Conservation (phyloP, 169 alveolate genomes). For the Cryptosporidium meleagridis region DNA sequence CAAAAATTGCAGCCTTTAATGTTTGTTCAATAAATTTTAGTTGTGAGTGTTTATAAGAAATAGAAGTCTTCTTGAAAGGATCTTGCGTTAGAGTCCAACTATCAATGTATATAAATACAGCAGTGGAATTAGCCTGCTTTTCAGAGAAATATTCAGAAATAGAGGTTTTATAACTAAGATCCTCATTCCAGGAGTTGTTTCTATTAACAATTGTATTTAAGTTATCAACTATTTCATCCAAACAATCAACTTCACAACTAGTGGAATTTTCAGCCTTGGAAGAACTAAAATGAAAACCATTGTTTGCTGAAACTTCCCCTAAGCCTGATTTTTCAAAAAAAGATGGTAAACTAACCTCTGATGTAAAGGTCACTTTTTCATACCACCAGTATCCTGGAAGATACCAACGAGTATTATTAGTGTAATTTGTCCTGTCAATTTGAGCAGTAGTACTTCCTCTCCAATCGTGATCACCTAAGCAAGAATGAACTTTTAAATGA, state of each 20-base stretch:
- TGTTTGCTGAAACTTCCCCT: not conserved
- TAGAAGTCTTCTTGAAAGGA: constrained; percentile 66
- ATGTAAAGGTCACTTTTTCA: constrained; percentile 17
- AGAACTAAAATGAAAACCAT: constrained; percentile 1
- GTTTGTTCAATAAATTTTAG: constrained; percentile 43
- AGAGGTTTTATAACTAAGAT: constrained; percentile 18
- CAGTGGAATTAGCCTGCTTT: constrained; percentile 22
- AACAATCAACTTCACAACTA: not conserved
- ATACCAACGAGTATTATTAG: constrained; percentile 35
- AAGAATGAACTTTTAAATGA: constrained; percentile 39
- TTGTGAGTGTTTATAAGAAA: constrained; percentile 24
- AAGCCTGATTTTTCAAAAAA: constrained; percentile 1
- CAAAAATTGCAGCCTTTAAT: constrained; percentile 24
- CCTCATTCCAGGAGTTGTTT: constrained; percentile 10
- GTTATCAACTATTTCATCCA: constrained; percentile 11
- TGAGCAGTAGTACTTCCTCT: constrained; percentile 46
- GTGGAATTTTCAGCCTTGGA: not conserved
- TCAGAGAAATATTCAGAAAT: constrained; percentile 35
- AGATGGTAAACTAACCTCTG: not conserved
- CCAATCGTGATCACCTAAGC: constrained; percentile 74
- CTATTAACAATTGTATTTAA: constrained; percentile 5
- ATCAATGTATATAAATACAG: constrained; percentile 45
- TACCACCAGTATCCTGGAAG: constrained; percentile 75
- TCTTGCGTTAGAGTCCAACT: constrained; percentile 55
- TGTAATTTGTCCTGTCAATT: constrained; percentile 21